A percentile compares a stretch with the other conserved stretches of the same genome.
phyloP scores from a whole-genome alignment of 768 basidiomycete species.

The Mycena floridula region DNA sequence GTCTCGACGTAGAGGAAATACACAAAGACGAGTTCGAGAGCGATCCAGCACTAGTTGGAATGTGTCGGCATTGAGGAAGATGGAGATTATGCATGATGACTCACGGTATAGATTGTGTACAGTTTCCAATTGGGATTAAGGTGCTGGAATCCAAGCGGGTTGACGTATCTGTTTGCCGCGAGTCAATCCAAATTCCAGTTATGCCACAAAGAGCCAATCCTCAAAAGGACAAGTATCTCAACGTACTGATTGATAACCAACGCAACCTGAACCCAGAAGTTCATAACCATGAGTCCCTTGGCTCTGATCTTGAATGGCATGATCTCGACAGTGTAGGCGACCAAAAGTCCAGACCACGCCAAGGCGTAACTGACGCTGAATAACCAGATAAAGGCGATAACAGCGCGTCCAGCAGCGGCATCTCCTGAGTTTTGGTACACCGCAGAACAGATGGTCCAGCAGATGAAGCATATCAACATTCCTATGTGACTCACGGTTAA shows the following conservation, averaged over 20 bases:
- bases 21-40: conserved; percentile 37
- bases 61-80: conserved; percentile 1
- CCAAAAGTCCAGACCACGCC: conserved; percentile 19
- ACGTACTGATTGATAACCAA: conserved; percentile 62
- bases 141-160: conserved; percentile 46
- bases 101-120: conserved; percentile 28
- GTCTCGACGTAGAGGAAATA: conserved; percentile 46
- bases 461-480: conserved; percentile 39
- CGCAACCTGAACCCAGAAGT: conserved; percentile 46
- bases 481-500: conserved; percentile 12
- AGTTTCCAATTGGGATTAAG: conserved; percentile 43
- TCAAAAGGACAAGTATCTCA: too few relatives aligned
- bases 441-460: conserved; percentile 40
- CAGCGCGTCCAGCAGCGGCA: conserved; percentile 34
- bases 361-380: conserved; percentile 49
- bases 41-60: conserved; percentile 43
- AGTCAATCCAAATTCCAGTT: too few relatives aligned
- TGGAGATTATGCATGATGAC: not conserved
- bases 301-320: conserved; percentile 55
- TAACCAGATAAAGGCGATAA: conserved; percentile 54
- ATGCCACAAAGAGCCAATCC: too few relatives aligned
- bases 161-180: conserved; percentile 19
- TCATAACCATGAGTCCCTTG: conserved; percentile 51
- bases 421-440: conserved; percentile 24
- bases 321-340: conserved; percentile 54